A percentile compares a stretch with the other conserved stretches of the same genome.
Conservation (phyloP, 148 eudicot genomes). For the Mesembryanthemum crystallinum region DNA sequence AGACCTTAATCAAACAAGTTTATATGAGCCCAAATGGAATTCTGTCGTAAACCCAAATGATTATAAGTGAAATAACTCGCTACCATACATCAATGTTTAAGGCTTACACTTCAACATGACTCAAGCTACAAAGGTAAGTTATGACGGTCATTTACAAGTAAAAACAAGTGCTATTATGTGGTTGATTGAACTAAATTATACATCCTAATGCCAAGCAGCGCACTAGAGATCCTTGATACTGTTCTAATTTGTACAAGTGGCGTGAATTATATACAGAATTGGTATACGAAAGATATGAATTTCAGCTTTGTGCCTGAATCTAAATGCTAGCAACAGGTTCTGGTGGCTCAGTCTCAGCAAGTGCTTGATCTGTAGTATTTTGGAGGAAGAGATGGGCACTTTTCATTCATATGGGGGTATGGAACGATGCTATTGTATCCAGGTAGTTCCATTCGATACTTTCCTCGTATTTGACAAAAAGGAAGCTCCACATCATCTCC, state of each 20-base stretch:
- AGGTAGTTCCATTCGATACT: conserved; percentile 88
- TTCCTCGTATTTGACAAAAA: conserved; percentile 86
- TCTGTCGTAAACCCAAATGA: no score
- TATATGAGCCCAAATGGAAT: no score
- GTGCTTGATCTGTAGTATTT: conserved; percentile 50
- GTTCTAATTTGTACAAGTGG: background rate
- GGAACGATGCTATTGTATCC: conserved; percentile 75
- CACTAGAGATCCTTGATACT: conserved; percentile 3
- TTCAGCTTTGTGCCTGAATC: background rate
- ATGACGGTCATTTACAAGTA: background rate
- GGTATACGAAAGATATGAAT: background rate
- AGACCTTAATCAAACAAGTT: no score
- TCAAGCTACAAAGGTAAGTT: background rate
- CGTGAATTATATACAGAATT: conserved; percentile 14
- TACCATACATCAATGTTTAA: no score
- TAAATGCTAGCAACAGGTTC: background rate
- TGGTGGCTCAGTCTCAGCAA: conserved; percentile 44
- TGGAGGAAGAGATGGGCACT: conserved; percentile 86
- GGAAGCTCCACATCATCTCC: conserved; percentile 71
- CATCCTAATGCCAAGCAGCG: conserved; percentile 20
- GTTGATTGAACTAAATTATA: conserved; percentile 11
- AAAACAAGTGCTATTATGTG: background rate
- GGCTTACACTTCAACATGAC: background rate
- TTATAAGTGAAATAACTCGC: no score
- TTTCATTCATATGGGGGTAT: conserved; percentile 83